These are phyloP conservation scores for Calonectria fujianensis DNA, from an alignment of 2,329 filamentous ascomycete genomes.

Conservation along the genomic window DNA sequence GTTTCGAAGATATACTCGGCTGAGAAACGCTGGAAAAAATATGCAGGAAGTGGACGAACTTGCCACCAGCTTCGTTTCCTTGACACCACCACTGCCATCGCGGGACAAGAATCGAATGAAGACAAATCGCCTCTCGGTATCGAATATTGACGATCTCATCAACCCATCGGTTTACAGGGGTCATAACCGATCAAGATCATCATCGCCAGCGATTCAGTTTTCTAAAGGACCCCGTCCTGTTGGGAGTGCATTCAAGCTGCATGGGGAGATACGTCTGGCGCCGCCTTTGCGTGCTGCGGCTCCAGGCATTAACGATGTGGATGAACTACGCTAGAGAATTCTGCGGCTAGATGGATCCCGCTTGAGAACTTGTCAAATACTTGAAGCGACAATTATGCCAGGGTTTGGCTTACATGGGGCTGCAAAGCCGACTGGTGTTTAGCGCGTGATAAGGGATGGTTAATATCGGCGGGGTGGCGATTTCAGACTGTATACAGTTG, in stretches of 20 bases:
- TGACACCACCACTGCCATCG: slow-evolving; percentile 44
- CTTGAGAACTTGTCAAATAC: not conserved
- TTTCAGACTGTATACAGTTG: slow-evolving; percentile 8
- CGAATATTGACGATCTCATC: slow-evolving; percentile 44
- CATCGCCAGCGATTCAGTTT: slow-evolving; percentile 39
- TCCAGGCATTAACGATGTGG: slow-evolving; percentile 54
- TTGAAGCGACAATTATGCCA: not conserved
- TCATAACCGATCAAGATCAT: slow-evolving; percentile 43
- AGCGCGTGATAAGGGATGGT: not conserved
- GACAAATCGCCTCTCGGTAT: slow-evolving; percentile 37
- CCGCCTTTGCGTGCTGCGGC: slow-evolving; percentile 52
- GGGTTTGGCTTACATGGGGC: not conserved
- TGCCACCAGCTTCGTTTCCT: slow-evolving; percentile 44
- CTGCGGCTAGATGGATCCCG: not conserved
- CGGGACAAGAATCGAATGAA: slow-evolving; percentile 57
- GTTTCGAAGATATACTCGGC: slow-evolving; percentile 58
- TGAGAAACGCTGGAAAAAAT: slow-evolving; percentile 43
- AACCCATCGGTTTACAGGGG: slow-evolving; percentile 26
- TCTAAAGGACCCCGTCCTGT: slow-evolving; percentile 37
- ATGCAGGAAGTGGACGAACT: slow-evolving; percentile 58
- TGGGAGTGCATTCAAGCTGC: slow-evolving; percentile 45
- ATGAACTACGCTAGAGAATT: slow-evolving; percentile 59
- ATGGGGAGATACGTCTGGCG: slow-evolving; percentile 54
- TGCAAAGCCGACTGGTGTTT: not conserved
- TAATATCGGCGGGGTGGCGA: slow-evolving; percentile 4